Evolutionary conservation across 1,284 basidiomycete species (phyloP).

Genomic region (Sanghuangporus baumii): DNA sequence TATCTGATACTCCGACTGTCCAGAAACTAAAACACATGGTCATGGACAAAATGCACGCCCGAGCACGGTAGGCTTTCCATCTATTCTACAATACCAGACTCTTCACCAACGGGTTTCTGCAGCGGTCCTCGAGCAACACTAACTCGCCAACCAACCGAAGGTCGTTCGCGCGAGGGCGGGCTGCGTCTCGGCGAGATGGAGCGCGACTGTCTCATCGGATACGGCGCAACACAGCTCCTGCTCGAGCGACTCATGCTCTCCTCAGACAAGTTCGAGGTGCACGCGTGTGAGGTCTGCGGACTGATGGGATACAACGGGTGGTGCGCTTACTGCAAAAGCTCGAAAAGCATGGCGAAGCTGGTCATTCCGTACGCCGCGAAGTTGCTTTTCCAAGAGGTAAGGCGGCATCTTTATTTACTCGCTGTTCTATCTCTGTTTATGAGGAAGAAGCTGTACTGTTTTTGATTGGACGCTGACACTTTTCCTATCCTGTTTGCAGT

Average conservation of each 20-base stretch:
- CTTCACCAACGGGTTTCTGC: conserved; percentile 14
- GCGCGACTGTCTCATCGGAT: conserved; percentile 93
- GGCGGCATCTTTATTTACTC: conserved; percentile 21
- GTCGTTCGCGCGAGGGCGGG: conserved; percentile 95
- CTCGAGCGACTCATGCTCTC: conserved; percentile 98
- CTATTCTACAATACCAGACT: neutral
- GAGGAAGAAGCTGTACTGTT: neutral
- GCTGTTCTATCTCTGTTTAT: conserved; percentile 3
- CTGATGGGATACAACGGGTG: conserved; percentile 96
- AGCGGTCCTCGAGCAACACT: conserved; percentile 95
- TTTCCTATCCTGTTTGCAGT: conserved; percentile 34
- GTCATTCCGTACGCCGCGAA: conserved; percentile 99
- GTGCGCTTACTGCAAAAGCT: conserved; percentile 95
- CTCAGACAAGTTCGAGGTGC: conserved; percentile 95
- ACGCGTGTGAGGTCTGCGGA: conserved; percentile 93
- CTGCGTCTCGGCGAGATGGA: conserved; percentile 99
- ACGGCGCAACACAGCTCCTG: conserved; percentile 93
- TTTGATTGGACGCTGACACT: neutral
- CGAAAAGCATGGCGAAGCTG: conserved; percentile 92
- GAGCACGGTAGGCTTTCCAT: conserved; percentile 60
- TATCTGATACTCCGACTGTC: conserved; percentile 17
- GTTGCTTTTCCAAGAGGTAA: conserved; percentile 92
- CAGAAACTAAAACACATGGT: conserved; percentile 96
- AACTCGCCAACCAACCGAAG: conserved; percentile 97
- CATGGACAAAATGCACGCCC: conserved; percentile 99